phyloP scores from a whole-genome alignment of 441 rosid genomes.

The Aleurites moluccanus region DNA sequence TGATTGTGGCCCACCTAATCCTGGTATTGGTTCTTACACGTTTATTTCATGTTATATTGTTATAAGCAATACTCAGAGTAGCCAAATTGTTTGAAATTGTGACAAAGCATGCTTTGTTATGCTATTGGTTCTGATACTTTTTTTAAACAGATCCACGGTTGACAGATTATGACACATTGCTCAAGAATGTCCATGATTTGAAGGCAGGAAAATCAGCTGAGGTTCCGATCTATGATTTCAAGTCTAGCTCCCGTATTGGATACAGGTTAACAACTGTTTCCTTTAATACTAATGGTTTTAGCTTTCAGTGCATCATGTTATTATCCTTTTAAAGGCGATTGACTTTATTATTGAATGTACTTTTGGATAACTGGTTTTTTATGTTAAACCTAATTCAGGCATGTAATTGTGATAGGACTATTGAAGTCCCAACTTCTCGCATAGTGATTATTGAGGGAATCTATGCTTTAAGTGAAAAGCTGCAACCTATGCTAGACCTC shows the following conservation, averaged over 20 bases:
- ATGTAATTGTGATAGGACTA: slow-evolving; percentile 53
- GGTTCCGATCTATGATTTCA: slow-evolving; percentile 95
- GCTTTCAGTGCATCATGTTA: not conserved
- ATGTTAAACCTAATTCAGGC: slow-evolving; percentile 19
- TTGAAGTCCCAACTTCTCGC: slow-evolving; percentile 89
- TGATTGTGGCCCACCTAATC: not conserved
- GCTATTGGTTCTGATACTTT: slow-evolving; percentile 8
- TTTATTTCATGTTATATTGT: slow-evolving; percentile 10
- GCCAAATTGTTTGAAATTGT: slow-evolving; percentile 10
- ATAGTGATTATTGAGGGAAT: slow-evolving; percentile 92
- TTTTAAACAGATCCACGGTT: slow-evolving; percentile 82
- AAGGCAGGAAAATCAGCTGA: slow-evolving; percentile 74
- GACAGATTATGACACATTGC: slow-evolving; percentile 95
- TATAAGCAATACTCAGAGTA: not conserved
- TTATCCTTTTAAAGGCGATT: not conserved
- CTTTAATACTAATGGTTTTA: slow-evolving; percentile 1
- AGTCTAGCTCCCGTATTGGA: slow-evolving; percentile 86
- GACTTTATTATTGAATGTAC: not conserved
- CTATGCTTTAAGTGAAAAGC: slow-evolving; percentile 87
- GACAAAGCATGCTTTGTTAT: slow-evolving; percentile 10
- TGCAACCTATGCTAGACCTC: slow-evolving; percentile 87
- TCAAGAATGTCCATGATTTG: slow-evolving; percentile 73
- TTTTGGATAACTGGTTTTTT: slow-evolving; percentile 9
- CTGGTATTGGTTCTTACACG: not conserved
- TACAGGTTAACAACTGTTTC: slow-evolving; percentile 58